Conservation (phyloP, 2,329 filamentous ascomycete species). For the Thielaviopsis punctulata region DNA sequence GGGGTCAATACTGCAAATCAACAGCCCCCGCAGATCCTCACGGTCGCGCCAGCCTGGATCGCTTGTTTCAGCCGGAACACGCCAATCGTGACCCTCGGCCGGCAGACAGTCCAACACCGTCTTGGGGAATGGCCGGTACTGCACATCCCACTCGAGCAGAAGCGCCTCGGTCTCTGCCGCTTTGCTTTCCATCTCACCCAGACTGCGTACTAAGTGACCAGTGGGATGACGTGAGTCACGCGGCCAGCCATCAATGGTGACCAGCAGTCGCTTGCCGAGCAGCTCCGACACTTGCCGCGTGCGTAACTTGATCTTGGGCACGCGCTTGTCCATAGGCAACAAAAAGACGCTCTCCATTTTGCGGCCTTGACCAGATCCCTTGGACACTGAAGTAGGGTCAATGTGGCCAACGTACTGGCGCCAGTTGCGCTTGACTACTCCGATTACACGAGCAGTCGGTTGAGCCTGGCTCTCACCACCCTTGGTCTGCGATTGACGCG, state of each 20-base stretch:
- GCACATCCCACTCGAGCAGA: conserved; percentile 87
- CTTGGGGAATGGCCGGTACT: conserved; percentile 93
- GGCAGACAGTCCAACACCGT: conserved; percentile 88
- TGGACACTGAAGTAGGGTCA: conserved; percentile 67
- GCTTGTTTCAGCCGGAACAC: conserved; percentile 60
- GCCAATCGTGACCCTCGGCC: conserved; percentile 83
- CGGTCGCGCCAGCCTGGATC: conserved; percentile 78
- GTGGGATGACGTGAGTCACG: conserved; percentile 81
- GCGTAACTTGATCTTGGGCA: conserved; percentile 86
- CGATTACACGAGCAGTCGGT: conserved; percentile 82
- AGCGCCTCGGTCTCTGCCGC: conserved; percentile 94
- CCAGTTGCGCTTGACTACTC: conserved; percentile 91
- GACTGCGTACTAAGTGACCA: conserved; percentile 81
- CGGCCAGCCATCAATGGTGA: conserved; percentile 92
- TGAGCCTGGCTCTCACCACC: conserved; percentile 62
- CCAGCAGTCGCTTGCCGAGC: conserved; percentile 75
- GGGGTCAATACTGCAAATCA: conserved; percentile 96
- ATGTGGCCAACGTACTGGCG: conserved; percentile 94
- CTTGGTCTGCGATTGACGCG: conserved; percentile 66
- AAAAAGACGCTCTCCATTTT: conserved; percentile 88
- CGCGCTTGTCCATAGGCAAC: conserved; percentile 93
- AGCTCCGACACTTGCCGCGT: conserved; percentile 82
- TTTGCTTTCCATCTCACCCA: conserved; percentile 90
- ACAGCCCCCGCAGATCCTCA: conserved; percentile 64
- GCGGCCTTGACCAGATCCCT: conserved; percentile 55